A percentile compares a stretch with the other conserved stretches of the same genome.
These are phyloP conservation scores for Medicago truncatula DNA, from an alignment of 306 rosid genomes.

Conservation along the genomic window MtrunA17r5.0-ANR NC_053048.1:48787501-48788000, in stretches of 20 bases:
- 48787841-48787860: conserved; percentile 51
- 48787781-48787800: conserved; percentile 85
- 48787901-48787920: conserved; percentile 56
- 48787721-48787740: neutral
- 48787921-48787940: conserved; percentile 90
- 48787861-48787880: neutral
- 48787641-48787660: too few species aligned
- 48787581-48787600: too few species aligned
- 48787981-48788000: too few species aligned
- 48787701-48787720: too few species aligned
- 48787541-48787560: too few species aligned
- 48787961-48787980: conserved; percentile 89
- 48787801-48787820: conserved; percentile 97
- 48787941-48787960: conserved; percentile 96
- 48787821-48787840: conserved; percentile 94
- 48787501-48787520: too few species aligned
- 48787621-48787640: too few species aligned
- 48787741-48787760: conserved; percentile 98
- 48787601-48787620: too few species aligned
- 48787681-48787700: too few species aligned
- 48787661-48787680: too few species aligned
- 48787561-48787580: too few species aligned
- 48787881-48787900: neutral
- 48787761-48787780: conserved; percentile 75
- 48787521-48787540: too few species aligned